phyloP scores from a whole-genome alignment of 306 rosid species.

The Cucurbita pepo region DNA sequence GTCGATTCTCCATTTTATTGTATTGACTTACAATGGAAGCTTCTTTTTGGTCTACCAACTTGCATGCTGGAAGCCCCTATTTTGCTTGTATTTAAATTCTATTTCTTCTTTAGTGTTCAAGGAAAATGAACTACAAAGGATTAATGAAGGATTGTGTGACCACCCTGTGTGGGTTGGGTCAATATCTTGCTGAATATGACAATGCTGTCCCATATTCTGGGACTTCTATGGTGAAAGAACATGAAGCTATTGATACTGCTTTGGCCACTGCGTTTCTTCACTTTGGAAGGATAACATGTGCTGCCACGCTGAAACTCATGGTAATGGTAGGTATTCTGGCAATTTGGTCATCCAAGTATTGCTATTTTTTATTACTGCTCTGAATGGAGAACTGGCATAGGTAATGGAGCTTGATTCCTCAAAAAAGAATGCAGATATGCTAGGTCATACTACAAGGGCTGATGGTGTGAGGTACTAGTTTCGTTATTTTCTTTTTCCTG shows the following conservation, averaged over 20 bases:
- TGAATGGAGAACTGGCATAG: conserved; percentile 32
- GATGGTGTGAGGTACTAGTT: conserved; percentile 59
- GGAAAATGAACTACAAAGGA: conserved; percentile 54
- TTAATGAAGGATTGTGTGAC: conserved; percentile 52
- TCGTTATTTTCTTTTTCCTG: background rate
- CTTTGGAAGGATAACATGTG: conserved; percentile 38
- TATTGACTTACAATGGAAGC: background rate
- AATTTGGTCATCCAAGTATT: background rate
- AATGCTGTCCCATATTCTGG: conserved; percentile 19
- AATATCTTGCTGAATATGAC: conserved; percentile 23
- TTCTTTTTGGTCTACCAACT: background rate
- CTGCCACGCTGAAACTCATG: conserved; percentile 43
- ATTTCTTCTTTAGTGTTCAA: conserved; percentile 47
- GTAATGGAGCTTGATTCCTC: conserved; percentile 63
- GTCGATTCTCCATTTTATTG: background rate
- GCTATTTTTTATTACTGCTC: conserved; percentile 2
- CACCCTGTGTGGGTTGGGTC: conserved; percentile 42
- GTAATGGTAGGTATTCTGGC: conserved; percentile 32
- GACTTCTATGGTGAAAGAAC: conserved; percentile 16
- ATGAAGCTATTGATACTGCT: conserved; percentile 19
- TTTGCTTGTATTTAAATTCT: conserved; percentile 1
- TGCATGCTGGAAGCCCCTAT: background rate
- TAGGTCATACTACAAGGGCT: conserved; percentile 52
- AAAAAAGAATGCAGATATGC: conserved; percentile 50
- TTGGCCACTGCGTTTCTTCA: conserved; percentile 39